Evolutionary conservation across 768 basidiomycete genomes (phyloP).

Genomic region (Boletus insuetus): DNA sequence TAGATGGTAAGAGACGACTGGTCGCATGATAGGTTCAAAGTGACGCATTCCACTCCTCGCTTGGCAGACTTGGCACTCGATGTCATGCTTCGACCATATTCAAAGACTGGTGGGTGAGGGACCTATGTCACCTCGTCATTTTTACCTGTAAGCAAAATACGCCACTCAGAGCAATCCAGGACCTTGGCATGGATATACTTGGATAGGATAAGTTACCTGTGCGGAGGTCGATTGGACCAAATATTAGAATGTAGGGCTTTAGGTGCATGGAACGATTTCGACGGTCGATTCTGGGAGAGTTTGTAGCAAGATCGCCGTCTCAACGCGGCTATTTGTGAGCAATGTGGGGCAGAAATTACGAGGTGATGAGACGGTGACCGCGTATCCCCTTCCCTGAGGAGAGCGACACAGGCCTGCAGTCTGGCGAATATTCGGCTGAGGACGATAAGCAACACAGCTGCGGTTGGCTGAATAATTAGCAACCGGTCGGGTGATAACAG

Average conservation of each 20-base stretch:
- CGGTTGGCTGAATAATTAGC: background rate
- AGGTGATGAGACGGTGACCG: background rate
- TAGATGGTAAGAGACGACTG: background rate
- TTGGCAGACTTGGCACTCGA: background rate
- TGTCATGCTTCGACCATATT: background rate
- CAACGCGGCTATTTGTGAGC: background rate
- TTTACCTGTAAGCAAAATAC: background rate
- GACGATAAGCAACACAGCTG: slow-evolving; percentile 1
- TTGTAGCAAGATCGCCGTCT: background rate
- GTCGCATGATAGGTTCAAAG: slow-evolving; percentile 12
- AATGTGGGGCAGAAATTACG: background rate
- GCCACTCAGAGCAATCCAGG: background rate
- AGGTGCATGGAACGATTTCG: background rate
- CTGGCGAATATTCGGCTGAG: background rate
- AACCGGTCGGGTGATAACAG: background rate
- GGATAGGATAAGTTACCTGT: slow-evolving; percentile 10
- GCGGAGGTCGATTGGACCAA: slow-evolving; percentile 21
- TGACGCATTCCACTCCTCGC: slow-evolving; percentile 2
- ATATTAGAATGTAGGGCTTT: slow-evolving; percentile 4
- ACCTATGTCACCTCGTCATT: slow-evolving; percentile 26
- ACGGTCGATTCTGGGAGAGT: background rate
- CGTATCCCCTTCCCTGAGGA: background rate
- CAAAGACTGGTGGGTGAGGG: slow-evolving; percentile 12
- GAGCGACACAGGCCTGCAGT: background rate
- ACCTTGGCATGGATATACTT: slow-evolving; percentile 13